Base-by-base conservation (phyloP, 2,329 filamentous ascomycete genomes). In the Cryphonectria radicalis region DNA sequence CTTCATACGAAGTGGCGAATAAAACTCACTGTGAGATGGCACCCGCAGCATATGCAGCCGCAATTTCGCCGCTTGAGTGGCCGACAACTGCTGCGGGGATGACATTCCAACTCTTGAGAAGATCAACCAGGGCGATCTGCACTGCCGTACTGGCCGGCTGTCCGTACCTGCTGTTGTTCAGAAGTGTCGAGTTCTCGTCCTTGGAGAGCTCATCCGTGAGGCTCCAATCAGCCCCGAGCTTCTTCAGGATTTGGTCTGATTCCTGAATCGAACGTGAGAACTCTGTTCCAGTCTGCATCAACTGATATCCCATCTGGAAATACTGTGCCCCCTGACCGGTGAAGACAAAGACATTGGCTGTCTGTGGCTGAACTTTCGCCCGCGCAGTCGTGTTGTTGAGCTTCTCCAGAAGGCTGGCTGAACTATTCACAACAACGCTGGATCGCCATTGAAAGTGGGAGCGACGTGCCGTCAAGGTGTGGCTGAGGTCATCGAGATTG, bases 121-220 rank as follows among this genome's bases (percentile, higher is more conserved):
- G 74, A 6, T 83, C 76, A 5, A 80, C 80, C 1, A 86, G 72
- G 2, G 77, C 84, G 8, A 87, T 78, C 72, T 87, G 86, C 1
- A 87, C 37, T 0, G 84, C 84, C 0, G 84, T 86, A 50, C 82
- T 86, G 0, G 84, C 72, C 0, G 85, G 82, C 67, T 87, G 85
- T 0, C 81, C 80, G 32, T 84, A 68, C 32, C 60, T 46, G 3
- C 50, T 50, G 6, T 64, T 43, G 28, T 67, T 42, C 1, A 70
- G 14, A 6, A 25, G n/a, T 10, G 11, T 64, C 25, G 4, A n/a
- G 40, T 22, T 25, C 40, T n/a, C 40, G 10, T 17, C 3, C 25
- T 19, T 7, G n/a, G n/a, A 25, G 46, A 70, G 64, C 65, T 70
- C 69, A 4, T 13, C 11, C 28, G 32, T 37, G 0, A 71, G 50